These are phyloP conservation scores for Gracilariopsis chorda DNA, from an alignment of 23 red algal genomes.

Conservation along the genomic window DNA sequence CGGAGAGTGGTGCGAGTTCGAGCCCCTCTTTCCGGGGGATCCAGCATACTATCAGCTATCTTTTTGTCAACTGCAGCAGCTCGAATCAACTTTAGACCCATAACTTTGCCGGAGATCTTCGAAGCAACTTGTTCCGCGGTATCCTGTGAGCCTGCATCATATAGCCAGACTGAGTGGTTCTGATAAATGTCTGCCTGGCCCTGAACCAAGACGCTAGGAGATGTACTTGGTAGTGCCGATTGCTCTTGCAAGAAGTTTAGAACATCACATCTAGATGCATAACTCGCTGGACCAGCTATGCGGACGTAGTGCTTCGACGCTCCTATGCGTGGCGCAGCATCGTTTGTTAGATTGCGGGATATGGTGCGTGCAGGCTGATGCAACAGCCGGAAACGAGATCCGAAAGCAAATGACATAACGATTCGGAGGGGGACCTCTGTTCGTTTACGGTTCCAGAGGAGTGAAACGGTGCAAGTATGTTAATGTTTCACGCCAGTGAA, in stretches of 20 bases:
- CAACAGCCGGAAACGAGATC: background rate
- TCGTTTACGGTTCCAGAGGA: too few relatives aligned
- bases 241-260: constrained; percentile 29
- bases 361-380: background rate
- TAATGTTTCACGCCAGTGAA: too few relatives aligned
- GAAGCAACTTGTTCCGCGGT: constrained; percentile 22
- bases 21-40: background rate
- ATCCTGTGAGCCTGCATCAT: background rate
- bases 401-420: background rate
- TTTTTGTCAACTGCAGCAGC: constrained; percentile 48
- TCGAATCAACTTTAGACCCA: constrained; percentile 51
- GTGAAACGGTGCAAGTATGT: too few relatives aligned
- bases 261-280: constrained; percentile 16
- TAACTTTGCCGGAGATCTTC: constrained; percentile 20
- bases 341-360: background rate
- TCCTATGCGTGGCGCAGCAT: background rate
- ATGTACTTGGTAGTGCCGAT: background rate
- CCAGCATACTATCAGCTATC: constrained; percentile 31
- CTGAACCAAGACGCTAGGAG: constrained; percentile 5
- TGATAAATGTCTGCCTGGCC: constrained; percentile 58
- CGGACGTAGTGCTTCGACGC: constrained; percentile 24
- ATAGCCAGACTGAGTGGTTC: constrained; percentile 63
- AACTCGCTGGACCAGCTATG: constrained; percentile 51
- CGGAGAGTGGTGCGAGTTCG: background rate
- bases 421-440: background rate